Base-by-base conservation (phyloP, 2,329 filamentous ascomycete species). In the Pseudophaeomoniella oleicola region DNA sequence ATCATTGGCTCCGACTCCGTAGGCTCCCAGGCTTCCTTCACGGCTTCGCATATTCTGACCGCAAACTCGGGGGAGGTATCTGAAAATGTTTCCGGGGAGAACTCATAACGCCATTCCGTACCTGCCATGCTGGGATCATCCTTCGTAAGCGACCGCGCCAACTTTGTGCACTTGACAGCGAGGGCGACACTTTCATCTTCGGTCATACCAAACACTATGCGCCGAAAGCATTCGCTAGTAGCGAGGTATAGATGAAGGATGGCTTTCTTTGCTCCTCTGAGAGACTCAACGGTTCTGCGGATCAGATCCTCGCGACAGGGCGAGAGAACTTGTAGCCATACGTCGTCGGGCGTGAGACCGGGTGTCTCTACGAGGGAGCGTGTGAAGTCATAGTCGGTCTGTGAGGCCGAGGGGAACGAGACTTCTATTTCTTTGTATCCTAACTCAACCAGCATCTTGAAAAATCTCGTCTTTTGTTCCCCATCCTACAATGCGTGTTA, bases 391-490 rank as follows among this genome's bases (percentile, higher is more conserved):
- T 87, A 96, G 63, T 96, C 90, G 52, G 82, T 94, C 55, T 93
- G 81, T 29, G 86, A 94, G 11, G 88, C 86, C 0, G 86, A 93
- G 35, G 88, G 88, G 62, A 94, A 96, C 3, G 87, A 90, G 14
- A 94, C 81, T 57, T 96, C 88, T 46, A 96, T 94, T 63, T 96
- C 88, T 64, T 94, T 96, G 71, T 92, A 96, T 49, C 90, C 88
- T 35, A 94, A 71, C 42, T 88, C 77, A 51, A 80, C 75, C 37
- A 96, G 75, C 85, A 93, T 92, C 62, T 87, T 78, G 69, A 96
- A 96, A 69, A 87, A 96, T 42, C 71, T 69, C 75, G 81, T 90
- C 64, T 96, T 96, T 67, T 94, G 86, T 34, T 94, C 84, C 47
- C 85, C 85, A 53, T 85, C 90, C 84, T 90, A 50, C 36, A 39